Percentiles rank a stretch among this genome's conserved stretches.
Evolutionary conservation across 805 yeast genomes (phyloP).

Genomic region (Yarrowia sp.): DNA sequence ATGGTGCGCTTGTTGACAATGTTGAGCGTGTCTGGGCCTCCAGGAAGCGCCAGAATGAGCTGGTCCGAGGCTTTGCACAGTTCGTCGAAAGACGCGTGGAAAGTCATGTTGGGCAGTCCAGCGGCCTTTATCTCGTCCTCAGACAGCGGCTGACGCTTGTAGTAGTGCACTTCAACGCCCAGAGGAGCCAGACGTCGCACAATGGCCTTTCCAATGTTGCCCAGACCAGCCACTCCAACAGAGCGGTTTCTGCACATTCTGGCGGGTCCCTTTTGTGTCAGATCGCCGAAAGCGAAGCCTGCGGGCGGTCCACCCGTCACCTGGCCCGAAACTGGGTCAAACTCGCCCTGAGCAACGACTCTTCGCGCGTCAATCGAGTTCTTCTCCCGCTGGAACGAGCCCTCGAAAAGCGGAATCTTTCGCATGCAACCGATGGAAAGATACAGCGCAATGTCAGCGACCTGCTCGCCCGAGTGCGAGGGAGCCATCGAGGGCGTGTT

Average conservation of each 20-base stretch:
- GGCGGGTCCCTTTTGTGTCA: conserved; percentile 48
- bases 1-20: conserved; percentile 53
- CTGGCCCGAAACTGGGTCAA: conserved; percentile 24
- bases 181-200: conserved; percentile 55
- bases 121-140: conserved; percentile 38
- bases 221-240: conserved; percentile 70
- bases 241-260: conserved; percentile 56
- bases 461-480: conserved; percentile 56
- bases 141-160: conserved; percentile 51
- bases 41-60: conserved; percentile 66
- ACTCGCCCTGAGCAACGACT: conserved; percentile 28
- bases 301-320: conserved; percentile 26
- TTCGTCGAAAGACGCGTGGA: conserved; percentile 47
- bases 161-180: conserved; percentile 64
- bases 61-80: conserved; percentile 50
- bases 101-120: conserved; percentile 41
- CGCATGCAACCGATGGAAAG: conserved; percentile 61
- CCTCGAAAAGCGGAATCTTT: conserved; percentile 50
- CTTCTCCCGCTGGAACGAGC: conserved; percentile 43
- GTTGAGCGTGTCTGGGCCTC: conserved; percentile 55
- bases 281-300: conserved; percentile 45
- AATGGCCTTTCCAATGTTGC: conserved; percentile 66
- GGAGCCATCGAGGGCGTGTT: conserved; percentile 46
- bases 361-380: conserved; percentile 50
- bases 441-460: conserved; percentile 67